Base-by-base conservation (phyloP, 306 rosid genomes). In the Rosa rugosa region DNA sequence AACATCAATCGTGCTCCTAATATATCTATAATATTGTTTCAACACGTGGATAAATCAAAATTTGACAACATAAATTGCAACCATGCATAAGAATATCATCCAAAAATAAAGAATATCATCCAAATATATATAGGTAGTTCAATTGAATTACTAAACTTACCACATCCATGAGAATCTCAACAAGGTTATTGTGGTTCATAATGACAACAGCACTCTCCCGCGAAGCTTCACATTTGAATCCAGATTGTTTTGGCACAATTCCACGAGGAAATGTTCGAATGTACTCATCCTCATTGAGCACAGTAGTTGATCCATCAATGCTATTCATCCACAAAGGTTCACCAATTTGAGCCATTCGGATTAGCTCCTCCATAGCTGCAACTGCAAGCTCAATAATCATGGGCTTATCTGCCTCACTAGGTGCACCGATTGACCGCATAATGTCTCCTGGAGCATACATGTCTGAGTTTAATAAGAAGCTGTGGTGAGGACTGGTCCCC, bases 91-190 rank as follows among this genome's bases (percentile, higher is more conserved):
- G 2, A 5, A 27, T 12, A 62, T 62, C 36, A 62, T 12, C 68
- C 8, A 13, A 62, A 62, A 27, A 27, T 1, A 27, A 5, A 62
- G 2, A 5, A 27, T 12, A 62, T 27, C 36, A 62, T 12, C 68
- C 8, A 27, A 62, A 62, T 16, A 12, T 8, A 23, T 57, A 22
- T 3, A 11, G 13, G 16, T 45, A 8, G 50, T 34, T 65, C 9
- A 12, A 65, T 34, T 2, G 13, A 71, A 7, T 8, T 25, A 16
- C 1, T 25, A 11, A 4, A 31, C 42, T 14, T 79, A 96, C 98
- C 89, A 91, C 93, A 77, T 96, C 98, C 99, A 96, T 96, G 85
- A 96, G 94, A 82, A 96, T 93, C 87, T 91, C 96, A 71, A 93
- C 97, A 8, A 96, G 97, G 87, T 79, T 91, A 67, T 90, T 89